A percentile compares a stretch with the other conserved stretches of the same genome.
Conservation (phyloP, 805 yeast species). For the Zygosaccharomyces gambellarensis region DNA sequence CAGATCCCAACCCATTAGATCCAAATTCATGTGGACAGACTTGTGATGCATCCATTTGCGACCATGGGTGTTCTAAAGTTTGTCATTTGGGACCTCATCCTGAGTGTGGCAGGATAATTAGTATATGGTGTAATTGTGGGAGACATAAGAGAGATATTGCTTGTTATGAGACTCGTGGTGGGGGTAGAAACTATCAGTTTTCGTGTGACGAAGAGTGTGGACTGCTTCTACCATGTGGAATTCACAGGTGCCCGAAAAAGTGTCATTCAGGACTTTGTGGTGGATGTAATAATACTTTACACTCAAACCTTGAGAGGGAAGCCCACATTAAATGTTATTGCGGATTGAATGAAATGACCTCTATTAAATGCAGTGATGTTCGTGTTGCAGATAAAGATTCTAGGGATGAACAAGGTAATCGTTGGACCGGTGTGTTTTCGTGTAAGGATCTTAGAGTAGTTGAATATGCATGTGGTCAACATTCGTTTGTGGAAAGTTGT, state of each 20-base stretch:
- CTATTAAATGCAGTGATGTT: conserved; percentile 41
- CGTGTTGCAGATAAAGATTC: conserved; percentile 36
- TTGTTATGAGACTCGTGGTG: conserved; percentile 61
- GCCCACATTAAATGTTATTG: conserved; percentile 62
- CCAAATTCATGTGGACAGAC: conserved; percentile 91
- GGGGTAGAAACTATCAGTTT: conserved; percentile 43
- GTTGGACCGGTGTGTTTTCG: conserved; percentile 50
- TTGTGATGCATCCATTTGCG: conserved; percentile 59
- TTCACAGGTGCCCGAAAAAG: conserved; percentile 54
- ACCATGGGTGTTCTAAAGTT: conserved; percentile 66
- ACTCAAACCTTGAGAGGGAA: conserved; percentile 7
- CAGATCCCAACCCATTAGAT: conserved; percentile 48
- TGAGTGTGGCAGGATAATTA: conserved; percentile 69
- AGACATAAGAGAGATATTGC: conserved; percentile 60
- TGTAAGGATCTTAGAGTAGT: conserved; percentile 45
- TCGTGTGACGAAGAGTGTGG: conserved; percentile 58
- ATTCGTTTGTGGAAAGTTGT: conserved; percentile 51
- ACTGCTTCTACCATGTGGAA: conserved; percentile 62
- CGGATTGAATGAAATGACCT: conserved; percentile 47
- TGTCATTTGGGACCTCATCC: conserved; percentile 94
- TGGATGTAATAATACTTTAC: conserved; percentile 48
- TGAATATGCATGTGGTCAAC: conserved; percentile 57
- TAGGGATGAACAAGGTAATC: conserved; percentile 24
- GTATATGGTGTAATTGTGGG: conserved; percentile 71
- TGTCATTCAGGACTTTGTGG: conserved; percentile 90